Percentiles rank a stretch among this genome's conserved stretches.
These are phyloP conservation scores for Pelargonium cotyledonis DNA, from an alignment of 441 rosid genomes.

Conservation along the genomic window DNA sequence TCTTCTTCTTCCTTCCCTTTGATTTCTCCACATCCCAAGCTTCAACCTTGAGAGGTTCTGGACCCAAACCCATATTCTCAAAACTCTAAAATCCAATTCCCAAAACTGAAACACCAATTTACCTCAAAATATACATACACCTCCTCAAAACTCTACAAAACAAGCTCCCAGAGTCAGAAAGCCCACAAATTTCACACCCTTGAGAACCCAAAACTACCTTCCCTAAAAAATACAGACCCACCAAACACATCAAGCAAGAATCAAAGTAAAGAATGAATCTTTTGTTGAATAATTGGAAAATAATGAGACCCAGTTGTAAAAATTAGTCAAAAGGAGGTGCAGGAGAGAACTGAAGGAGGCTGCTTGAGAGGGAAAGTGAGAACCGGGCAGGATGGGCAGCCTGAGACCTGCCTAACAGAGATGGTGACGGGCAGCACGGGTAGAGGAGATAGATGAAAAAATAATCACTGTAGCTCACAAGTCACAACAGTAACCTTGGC, in stretches of 20 bases:
- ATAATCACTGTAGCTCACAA: not conserved
- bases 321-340: slow-evolving; percentile 39
- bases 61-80: slow-evolving; percentile 42
- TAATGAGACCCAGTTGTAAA: slow-evolving; percentile 29
- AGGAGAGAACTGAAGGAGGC: slow-evolving; percentile 15
- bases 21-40: slow-evolving; percentile 37
- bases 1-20: slow-evolving; percentile 31
- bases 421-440: not conserved
- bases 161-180: not conserved
- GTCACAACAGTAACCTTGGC: not conserved
- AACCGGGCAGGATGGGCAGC: slow-evolving; percentile 8
- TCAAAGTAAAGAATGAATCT: slow-evolving; percentile 6
- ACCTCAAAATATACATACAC: slow-evolving; percentile 11
- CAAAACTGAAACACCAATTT: slow-evolving; percentile 13
- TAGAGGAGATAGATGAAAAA: not conserved
- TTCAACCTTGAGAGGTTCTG: slow-evolving; percentile 41
- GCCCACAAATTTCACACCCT: too few species aligned
- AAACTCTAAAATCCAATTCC: slow-evolving; percentile 22
- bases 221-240: slow-evolving; percentile 12
- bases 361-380: slow-evolving; percentile 31
- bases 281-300: slow-evolving; percentile 18
- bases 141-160: slow-evolving; percentile 2
- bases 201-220: not conserved
- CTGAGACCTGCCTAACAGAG: not conserved
- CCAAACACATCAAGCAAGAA: not conserved